Conservation (phyloP, 208 protist species). For the Wallacemonas sp. region DNA sequence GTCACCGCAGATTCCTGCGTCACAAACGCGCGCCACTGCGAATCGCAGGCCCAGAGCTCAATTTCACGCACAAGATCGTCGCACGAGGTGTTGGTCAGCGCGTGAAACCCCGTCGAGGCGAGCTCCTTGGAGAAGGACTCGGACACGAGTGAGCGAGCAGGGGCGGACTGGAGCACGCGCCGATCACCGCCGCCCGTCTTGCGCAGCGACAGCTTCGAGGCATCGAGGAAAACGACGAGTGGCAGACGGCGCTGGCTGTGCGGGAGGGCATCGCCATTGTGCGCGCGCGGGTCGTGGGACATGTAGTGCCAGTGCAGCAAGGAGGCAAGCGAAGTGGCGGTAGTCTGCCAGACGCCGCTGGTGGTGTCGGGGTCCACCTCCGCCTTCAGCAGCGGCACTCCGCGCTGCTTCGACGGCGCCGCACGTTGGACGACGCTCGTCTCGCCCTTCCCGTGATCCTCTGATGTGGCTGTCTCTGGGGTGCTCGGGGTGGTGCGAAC, state of each 20-base stretch:
- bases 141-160: conserved; percentile 51
- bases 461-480: too few species aligned
- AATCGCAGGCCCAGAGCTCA: conserved; percentile 38
- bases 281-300: conserved; percentile 78
- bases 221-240: conserved; percentile 70
- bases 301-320: conserved; percentile 82
- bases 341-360: conserved; percentile 53
- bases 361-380: conserved; percentile 62
- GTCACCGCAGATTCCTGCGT: neutral
- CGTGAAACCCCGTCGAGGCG: conserved; percentile 41
- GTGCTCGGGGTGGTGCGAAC: neutral
- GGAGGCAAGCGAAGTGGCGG: conserved; percentile 21
- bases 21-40: conserved; percentile 27
- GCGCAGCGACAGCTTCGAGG: conserved; percentile 28
- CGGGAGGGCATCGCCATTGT: conserved; percentile 69
- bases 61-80: conserved; percentile 27
- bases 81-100: conserved; percentile 26
- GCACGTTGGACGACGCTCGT: too few species aligned
- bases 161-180: neutral
- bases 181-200: neutral
- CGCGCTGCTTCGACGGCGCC: conserved; percentile 10
- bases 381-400: conserved; percentile 39
- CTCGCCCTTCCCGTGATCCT: too few species aligned
- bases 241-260: conserved; percentile 55
- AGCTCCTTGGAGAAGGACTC: conserved; percentile 53